Evolutionary conservation across 1,284 basidiomycete genomes (phyloP), one percentile per base, ranked within the genome.

Genomic region (Mycena citricolor): DNA sequence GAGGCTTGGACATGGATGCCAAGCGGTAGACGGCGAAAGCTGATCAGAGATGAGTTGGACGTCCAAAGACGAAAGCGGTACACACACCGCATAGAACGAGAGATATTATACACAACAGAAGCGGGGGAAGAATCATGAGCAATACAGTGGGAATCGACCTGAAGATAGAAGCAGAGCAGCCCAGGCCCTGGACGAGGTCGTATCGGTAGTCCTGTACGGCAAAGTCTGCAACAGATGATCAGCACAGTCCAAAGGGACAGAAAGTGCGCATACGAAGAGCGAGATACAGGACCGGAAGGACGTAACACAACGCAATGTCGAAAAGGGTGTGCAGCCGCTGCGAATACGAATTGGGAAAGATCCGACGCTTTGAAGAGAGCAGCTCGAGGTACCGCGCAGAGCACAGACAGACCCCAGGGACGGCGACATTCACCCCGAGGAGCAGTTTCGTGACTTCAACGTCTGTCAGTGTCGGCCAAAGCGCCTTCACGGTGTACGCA

Each of bases 321-420:
- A 75, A 53, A 31, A 66, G 54, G 30, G 26, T 29, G 42, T 49
- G 54, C 25, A 71, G 53, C 14, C 66, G 57, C 33, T 38, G 26
- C 42, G 47, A 49, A 31, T 49, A 49, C n/a, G 67, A 54, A 57
- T 67, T 65, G 39, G 70, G 54, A n/a, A 57, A 24, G 37, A 51
- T 42, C 40, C 57, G 44, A 38, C 69, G 49, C 4, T 60, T 45
- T 0, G 75, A 72, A 0, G 76, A 61, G 3, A 79, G 64, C 2
- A 60, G 58, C 39, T 74, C 75, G 2, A 81, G 57, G 16, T 71
- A 68, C 13, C 69, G 68, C 33, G 63, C 68, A 28, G 78, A 63
- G 53, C 79, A 83, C 8, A 85, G 61, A 44, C 72, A 75, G 2
- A 75, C 67, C 58, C 74, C 70, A 3, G 80, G 71, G 2, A 86